These are phyloP conservation scores for Candida cerambycidarum DNA, from an alignment of 805 yeast species.

Conservation along the genomic window DNA sequence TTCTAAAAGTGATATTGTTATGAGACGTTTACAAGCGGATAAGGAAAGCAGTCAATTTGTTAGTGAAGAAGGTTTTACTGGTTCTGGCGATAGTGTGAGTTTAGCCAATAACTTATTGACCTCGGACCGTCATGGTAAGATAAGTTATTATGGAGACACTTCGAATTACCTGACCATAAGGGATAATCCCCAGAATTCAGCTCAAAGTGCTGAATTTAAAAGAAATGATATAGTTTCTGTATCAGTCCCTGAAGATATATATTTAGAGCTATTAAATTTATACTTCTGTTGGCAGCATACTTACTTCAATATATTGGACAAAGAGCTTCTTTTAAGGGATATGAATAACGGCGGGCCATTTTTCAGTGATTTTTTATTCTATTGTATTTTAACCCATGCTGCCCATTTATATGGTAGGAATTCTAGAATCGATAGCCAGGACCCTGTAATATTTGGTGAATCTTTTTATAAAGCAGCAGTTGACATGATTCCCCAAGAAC, in stretches of 20 bases:
- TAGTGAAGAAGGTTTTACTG: not conserved
- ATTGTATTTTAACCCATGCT: constrained; percentile 12
- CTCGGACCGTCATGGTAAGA: constrained; percentile 11
- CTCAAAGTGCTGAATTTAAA: not conserved
- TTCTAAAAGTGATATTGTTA: not conserved
- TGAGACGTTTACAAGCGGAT: constrained; percentile 5
- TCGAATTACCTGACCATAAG: constrained; percentile 12
- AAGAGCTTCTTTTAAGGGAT: constrained; percentile 12
- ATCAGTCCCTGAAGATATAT: constrained; percentile 1
- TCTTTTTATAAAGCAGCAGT: constrained; percentile 9
- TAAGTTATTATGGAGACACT: constrained; percentile 14
- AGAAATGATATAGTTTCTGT: not conserved
- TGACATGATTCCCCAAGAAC: constrained; percentile 11
- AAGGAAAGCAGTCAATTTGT: not conserved
- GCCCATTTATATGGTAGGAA: constrained; percentile 5
- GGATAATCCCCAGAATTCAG: not conserved
- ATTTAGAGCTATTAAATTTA: constrained; percentile 9
- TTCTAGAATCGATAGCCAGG: not conserved
- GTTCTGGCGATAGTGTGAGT: not conserved
- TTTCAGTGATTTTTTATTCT: constrained; percentile 13
- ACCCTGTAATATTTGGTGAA: constrained; percentile 3
- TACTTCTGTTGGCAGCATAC: constrained; percentile 16
- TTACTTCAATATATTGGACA: constrained; percentile 12
- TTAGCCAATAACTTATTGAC: constrained; percentile 7
- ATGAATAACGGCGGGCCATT: constrained; percentile 12